These are phyloP conservation scores for Senna siamea DNA, from an alignment of 306 rosid genomes.

Conservation along the genomic window DNA sequence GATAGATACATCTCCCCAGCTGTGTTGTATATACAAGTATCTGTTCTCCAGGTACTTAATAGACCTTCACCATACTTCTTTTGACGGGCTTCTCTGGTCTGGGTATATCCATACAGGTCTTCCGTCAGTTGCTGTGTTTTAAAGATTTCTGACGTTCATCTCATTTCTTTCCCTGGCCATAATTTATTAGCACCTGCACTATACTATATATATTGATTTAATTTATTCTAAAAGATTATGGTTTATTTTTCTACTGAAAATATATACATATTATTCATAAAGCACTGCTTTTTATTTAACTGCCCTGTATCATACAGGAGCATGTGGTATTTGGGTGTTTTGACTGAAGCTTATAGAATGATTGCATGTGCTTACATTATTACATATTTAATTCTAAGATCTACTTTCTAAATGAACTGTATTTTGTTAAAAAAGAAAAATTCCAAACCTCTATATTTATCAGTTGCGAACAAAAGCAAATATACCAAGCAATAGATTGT, in stretches of 20 bases:
- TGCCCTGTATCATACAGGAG: not conserved
- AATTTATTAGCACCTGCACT: conserved; percentile 26
- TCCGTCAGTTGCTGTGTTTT: conserved; percentile 34
- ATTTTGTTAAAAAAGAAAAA: not conserved
- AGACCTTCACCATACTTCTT: conserved; percentile 34
- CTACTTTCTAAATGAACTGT: not conserved
- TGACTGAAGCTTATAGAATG: not conserved
- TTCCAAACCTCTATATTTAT: not conserved
- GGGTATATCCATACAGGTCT: conserved; percentile 20
- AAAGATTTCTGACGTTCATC: conserved; percentile 1
- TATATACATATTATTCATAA: not conserved
- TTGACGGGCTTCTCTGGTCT: conserved; percentile 32
- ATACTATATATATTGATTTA: not conserved
- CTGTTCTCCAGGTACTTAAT: conserved; percentile 75
- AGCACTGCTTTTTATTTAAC: not conserved
- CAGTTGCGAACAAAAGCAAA: not conserved
- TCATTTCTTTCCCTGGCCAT: not conserved
- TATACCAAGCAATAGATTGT: not conserved
- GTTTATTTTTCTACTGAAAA: not conserved
- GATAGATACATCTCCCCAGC: conserved; percentile 88
- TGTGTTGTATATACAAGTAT: conserved; percentile 78
- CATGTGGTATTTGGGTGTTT: not conserved
- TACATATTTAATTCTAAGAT: not conserved
- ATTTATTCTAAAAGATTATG: not conserved
- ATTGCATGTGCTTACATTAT: not conserved